Evolutionary conservation across 352 stramenopile genomes (phyloP).

Genomic region (Pythium sukuiense): DNA sequence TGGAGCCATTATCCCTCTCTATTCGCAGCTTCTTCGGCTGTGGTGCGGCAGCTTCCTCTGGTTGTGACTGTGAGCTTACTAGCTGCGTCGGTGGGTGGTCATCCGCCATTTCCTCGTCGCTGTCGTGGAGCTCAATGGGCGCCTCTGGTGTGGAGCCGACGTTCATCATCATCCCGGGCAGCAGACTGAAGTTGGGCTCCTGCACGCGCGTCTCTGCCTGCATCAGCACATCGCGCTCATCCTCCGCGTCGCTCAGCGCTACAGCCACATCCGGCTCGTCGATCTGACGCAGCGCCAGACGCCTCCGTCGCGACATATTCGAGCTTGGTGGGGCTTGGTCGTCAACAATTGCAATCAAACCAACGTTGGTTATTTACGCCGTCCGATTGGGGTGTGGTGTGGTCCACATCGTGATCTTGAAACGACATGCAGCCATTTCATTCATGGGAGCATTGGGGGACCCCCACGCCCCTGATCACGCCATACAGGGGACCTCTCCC

Average conservation of each 20-base stretch:
- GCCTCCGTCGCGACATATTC: slow-evolving; percentile 26
- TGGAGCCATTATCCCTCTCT: background rate
- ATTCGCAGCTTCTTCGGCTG: slow-evolving; percentile 16
- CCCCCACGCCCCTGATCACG: background rate
- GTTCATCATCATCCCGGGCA: slow-evolving; percentile 17
- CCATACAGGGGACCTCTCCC: too few relatives aligned
- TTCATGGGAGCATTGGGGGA: background rate
- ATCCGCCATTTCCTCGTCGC: slow-evolving; percentile 8
- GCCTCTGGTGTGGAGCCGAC: background rate
- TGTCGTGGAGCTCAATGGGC: slow-evolving; percentile 1
- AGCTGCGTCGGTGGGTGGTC: slow-evolving; percentile 7
- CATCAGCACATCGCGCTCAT: slow-evolving; percentile 5
- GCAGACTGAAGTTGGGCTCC: slow-evolving; percentile 26
- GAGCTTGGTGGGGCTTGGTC: background rate
- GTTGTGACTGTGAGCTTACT: background rate
- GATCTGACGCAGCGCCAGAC: slow-evolving; percentile 26
- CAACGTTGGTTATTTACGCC: slow-evolving; percentile 21
- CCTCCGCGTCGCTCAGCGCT: slow-evolving; percentile 26
- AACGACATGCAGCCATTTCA: slow-evolving; percentile 15
- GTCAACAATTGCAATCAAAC: slow-evolving; percentile 14
- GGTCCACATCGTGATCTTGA: slow-evolving; percentile 23
- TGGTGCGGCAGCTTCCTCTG: background rate
- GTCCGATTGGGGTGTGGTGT: slow-evolving; percentile 7
- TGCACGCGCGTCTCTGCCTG: background rate
- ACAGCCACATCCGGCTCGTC: slow-evolving; percentile 13